Evolutionary conservation across 768 basidiomycete genomes (phyloP).

Genomic region (Tricholoma flavovirens): DNA sequence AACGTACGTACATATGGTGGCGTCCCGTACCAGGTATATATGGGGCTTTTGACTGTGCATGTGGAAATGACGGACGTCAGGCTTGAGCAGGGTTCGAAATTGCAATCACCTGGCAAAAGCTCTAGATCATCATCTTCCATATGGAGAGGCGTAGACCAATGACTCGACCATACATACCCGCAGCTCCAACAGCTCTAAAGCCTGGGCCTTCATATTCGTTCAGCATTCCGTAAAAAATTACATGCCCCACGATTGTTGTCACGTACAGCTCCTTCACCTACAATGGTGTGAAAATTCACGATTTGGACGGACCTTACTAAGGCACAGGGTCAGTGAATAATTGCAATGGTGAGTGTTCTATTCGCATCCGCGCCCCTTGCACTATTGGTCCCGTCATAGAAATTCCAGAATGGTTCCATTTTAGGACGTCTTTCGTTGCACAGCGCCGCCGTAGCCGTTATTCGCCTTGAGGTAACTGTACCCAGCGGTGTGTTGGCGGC

Average conservation of each 20-base stretch:
- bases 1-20: neutral
- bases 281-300: neutral
- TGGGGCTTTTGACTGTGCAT: neutral
- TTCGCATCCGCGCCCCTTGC: neutral
- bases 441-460: neutral
- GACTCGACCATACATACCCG: neutral
- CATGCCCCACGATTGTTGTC: neutral
- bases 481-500: neutral
- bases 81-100: neutral
- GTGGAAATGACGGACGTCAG: neutral
- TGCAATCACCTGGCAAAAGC: too few relatives aligned
- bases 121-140: neutral
- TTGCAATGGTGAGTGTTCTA: neutral
- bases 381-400: neutral
- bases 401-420: neutral
- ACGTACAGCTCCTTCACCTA: neutral
- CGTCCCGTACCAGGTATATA: neutral
- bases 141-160: neutral
- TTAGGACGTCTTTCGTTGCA: neutral
- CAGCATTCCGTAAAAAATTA: neutral
- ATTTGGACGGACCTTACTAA: neutral
- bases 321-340: too few relatives aligned
- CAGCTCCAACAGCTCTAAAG: neutral
- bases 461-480: neutral
- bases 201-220: neutral